A percentile compares a stretch with the other conserved stretches of the same genome.
phyloP scores from a whole-genome alignment of 2,329 filamentous ascomycete genomes.

The Huntiella bhutanensis region DNA sequence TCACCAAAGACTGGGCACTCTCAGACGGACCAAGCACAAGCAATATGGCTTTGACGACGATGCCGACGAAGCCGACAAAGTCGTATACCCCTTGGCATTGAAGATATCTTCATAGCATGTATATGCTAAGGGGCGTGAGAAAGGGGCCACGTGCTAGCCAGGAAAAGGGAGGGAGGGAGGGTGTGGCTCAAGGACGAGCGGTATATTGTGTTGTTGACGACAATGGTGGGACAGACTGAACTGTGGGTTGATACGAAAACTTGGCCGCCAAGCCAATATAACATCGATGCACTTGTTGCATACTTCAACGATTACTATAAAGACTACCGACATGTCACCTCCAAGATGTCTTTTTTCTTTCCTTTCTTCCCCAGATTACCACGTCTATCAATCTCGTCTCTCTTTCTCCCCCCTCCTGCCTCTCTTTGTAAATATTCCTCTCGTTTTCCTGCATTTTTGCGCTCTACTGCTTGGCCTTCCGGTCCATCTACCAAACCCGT shows the following conservation, averaged over 20 bases:
- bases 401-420: background rate
- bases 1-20: too few species aligned
- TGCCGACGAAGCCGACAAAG: too few species aligned
- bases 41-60: too few species aligned
- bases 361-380: constrained; percentile 7
- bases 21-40: too few species aligned
- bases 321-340: constrained; percentile 4
- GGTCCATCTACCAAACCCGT: background rate
- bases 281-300: background rate
- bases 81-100: too few species aligned
- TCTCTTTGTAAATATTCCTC: background rate
- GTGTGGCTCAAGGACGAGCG: background rate
- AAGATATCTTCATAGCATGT: too few species aligned
- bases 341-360: constrained; percentile 1
- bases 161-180: background rate
- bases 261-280: background rate
- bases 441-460: background rate
- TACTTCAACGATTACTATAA: constrained; percentile 6
- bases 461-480: background rate
- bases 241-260: background rate
- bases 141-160: background rate
- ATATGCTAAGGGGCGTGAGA: background rate
- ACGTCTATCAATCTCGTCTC: constrained; percentile 8
- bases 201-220: background rate
- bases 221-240: background rate